Conservation (phyloP, 2,329 filamentous ascomycete genomes). For the Thielaviopsis euricoi region DNA sequence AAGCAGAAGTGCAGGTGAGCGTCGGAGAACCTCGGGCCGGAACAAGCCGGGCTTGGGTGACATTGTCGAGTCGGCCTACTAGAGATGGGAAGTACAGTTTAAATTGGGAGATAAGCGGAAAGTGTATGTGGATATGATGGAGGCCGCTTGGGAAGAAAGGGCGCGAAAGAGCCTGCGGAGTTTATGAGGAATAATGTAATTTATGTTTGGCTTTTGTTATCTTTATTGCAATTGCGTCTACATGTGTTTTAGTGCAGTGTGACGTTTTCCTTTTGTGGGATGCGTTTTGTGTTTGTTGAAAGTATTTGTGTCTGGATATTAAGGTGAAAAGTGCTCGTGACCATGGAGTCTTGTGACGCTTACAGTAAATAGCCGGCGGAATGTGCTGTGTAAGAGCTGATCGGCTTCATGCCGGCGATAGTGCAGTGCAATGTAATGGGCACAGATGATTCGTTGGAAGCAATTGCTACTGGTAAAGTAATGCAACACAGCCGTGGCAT, state of each 20-base stretch:
- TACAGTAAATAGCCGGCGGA: no score
- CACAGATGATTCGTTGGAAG: no score
- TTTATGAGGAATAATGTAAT: background rate
- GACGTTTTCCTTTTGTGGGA: no score
- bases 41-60: constrained; percentile 68
- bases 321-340: no score
- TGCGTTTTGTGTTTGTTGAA: background rate
- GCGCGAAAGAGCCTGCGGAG: background rate
- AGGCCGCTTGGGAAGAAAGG: background rate
- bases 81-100: constrained; percentile 7
- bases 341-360: no score
- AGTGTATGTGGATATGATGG: background rate
- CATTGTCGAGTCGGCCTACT: constrained; percentile 59
- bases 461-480: no score
- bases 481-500: no score
- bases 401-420: no score
- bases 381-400: no score
- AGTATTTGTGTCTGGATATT: no score
- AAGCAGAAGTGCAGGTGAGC: constrained; percentile 18
- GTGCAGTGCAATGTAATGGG: no score
- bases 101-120: no score
- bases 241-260: background rate
- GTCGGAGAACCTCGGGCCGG: constrained; percentile 34
- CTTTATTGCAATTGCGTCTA: background rate
- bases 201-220: constrained; percentile 3